Evolutionary conservation across 176 grass and related monocot species (phyloP).

Genomic region (Aechmea fasciata): DNA sequence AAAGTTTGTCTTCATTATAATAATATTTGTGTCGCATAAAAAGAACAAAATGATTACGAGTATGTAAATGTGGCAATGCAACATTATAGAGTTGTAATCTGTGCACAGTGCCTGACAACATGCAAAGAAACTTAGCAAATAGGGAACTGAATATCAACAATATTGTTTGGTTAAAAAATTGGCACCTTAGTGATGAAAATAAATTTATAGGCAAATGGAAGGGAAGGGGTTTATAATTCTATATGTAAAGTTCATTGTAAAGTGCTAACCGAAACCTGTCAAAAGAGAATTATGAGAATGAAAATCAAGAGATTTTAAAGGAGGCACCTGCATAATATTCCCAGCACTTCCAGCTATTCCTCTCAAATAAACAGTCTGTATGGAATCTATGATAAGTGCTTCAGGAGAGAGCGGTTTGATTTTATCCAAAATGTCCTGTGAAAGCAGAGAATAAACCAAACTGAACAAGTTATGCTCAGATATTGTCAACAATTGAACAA

Average conservation of each 20-base stretch:
- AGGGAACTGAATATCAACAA: background rate
- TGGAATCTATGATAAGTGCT: conserved; percentile 87
- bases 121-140: background rate
- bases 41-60: too few species aligned
- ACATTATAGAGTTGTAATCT: too few species aligned
- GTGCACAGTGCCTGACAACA: background rate
- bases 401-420: conserved; percentile 51
- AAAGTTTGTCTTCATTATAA: too few species aligned
- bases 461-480: background rate
- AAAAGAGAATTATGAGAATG: background rate
- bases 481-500: background rate
- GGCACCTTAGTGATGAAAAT: background rate
- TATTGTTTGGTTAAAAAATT: background rate
- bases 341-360: conserved; percentile 87
- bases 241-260: too few species aligned
- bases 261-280: background rate
- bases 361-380: conserved; percentile 92
- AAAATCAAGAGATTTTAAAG: conserved; percentile 1
- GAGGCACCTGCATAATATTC: conserved; percentile 57
- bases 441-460: conserved; percentile 19
- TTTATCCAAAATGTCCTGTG: conserved; percentile 90
- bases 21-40: too few species aligned
- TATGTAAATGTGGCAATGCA: too few species aligned
- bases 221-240: too few species aligned
- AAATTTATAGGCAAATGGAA: background rate